Base-by-base conservation (phyloP, 176 grass and related monocot species). In the Rhynchospora breviuscula region DNA sequence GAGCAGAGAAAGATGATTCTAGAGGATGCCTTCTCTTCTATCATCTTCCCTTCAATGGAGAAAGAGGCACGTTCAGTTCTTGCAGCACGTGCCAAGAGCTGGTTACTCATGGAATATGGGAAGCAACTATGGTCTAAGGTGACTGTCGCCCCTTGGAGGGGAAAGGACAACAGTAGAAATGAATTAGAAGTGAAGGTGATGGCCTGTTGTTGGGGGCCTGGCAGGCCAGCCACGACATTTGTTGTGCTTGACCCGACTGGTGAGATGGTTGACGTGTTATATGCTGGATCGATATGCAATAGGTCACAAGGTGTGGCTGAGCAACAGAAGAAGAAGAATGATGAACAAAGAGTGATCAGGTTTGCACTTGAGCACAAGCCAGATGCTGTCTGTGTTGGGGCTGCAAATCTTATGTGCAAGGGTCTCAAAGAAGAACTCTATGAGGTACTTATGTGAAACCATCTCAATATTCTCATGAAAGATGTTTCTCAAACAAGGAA, bases 361-460 rank as follows among this genome's bases (percentile, higher is more conserved):
- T 99, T 99, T 86, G 94, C 95, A 86, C 94, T 90, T 31, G 93
- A 92, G 54, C 97, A 99, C 86, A 90, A 89, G 44, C 97, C 97
- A 3, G 89, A 93, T 63, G 93, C 89, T 85, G 93, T 96, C 21
- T 96, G 97, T 85, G 88, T 99, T 70, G 97, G 97, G 68, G 90
- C 89, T 48, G 92, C 93, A 52, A 99, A 99, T 72, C 91, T 92
- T 63, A 85, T 89, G 40, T 99, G 97, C 87, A 93, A 91, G 85
- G 88, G 89, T 86, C 91, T 99, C 2, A 96, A 95, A 87, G 97
- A 99, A 93, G 97, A 99, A 75, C 92, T 99, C 44, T 99, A 95
- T 75, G 97, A 99, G 90, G 97, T 99, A 86, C 26, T 86, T 59
- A 1, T 82, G 79, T 48, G 47, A 65, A 26, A 84, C 52, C 26